These are phyloP conservation scores for Platismatia glauca DNA, from an alignment of 495 filamentous ascomycete genomes.

Conservation along the genomic window DNA sequence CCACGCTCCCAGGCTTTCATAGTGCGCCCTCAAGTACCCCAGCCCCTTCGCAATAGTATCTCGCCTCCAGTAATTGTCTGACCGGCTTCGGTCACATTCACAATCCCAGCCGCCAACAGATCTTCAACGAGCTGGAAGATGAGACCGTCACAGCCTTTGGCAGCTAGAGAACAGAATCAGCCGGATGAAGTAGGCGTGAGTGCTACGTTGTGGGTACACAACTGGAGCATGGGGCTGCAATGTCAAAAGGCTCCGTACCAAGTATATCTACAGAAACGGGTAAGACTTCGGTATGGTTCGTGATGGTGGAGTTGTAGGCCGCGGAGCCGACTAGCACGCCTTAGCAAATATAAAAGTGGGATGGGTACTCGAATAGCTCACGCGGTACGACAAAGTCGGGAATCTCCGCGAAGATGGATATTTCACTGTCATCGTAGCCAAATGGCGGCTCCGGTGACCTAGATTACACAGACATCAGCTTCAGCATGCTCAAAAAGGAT, in stretches of 20 bases:
- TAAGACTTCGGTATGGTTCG: slow-evolving; percentile 43
- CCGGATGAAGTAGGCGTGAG: neutral
- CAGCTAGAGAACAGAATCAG: slow-evolving; percentile 19
- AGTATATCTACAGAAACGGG: slow-evolving; percentile 52
- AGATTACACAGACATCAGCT: slow-evolving; percentile 15
- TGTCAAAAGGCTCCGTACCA: slow-evolving; percentile 15
- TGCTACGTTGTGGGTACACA: neutral
- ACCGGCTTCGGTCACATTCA: slow-evolving; percentile 39
- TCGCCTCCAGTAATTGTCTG: slow-evolving; percentile 24
- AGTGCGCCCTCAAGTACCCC: neutral
- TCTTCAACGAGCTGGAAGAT: slow-evolving; percentile 47
- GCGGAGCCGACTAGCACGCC: slow-evolving; percentile 44
- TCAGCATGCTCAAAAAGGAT: neutral
- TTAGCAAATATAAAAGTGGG: too few relatives aligned
- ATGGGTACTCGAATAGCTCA: neutral
- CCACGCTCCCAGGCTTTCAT: too few relatives aligned
- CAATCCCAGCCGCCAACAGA: slow-evolving; percentile 39
- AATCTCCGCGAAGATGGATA: slow-evolving; percentile 39
- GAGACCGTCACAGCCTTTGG: slow-evolving; percentile 54
- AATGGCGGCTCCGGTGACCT: slow-evolving; percentile 27
- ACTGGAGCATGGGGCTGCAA: neutral
- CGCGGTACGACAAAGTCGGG: slow-evolving; percentile 50
- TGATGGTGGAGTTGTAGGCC: slow-evolving; percentile 43
- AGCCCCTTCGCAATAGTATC: slow-evolving; percentile 10
- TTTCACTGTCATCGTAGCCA: slow-evolving; percentile 38